phyloP scores from a whole-genome alignment of 1,284 basidiomycete species.

The Apiotrichum siamense region DNA sequence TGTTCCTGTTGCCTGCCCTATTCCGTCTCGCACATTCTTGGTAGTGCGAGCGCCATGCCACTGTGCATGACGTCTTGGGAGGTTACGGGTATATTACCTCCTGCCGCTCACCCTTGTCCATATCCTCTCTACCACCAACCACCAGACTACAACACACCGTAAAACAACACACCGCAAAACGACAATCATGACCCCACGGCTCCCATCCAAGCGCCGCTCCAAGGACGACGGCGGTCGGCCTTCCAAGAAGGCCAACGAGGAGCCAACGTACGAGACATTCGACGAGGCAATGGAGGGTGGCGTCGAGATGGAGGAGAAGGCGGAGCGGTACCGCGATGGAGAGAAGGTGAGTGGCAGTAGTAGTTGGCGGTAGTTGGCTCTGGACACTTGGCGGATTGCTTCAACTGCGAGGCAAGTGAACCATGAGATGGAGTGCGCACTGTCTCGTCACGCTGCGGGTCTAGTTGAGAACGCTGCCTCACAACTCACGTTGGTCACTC shows the following conservation, averaged over 20 bases:
- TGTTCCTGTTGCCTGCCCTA: too few relatives aligned
- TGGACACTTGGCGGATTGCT: neutral
- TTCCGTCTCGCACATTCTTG: too few relatives aligned
- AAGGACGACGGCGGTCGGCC: conserved; percentile 14
- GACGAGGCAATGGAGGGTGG: conserved; percentile 47
- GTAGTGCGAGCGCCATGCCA: too few relatives aligned
- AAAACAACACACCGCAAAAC: neutral
- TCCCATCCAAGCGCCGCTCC: conserved; percentile 11
- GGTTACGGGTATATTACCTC: neutral
- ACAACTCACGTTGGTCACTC: neutral
- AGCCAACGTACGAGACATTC: conserved; percentile 43
- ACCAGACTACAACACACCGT: too few relatives aligned
- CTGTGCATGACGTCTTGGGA: too few relatives aligned
- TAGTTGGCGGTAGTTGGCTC: too few relatives aligned
- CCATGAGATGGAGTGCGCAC: neutral
- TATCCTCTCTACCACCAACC: too few relatives aligned
- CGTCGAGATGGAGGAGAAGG: conserved; percentile 48
- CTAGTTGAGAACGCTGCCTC: too few relatives aligned
- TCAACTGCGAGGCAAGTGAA: too few relatives aligned
- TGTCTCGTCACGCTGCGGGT: neutral
- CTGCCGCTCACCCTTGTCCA: too few relatives aligned
- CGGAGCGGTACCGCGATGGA: conserved; percentile 46
- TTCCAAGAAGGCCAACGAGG: conserved; percentile 29
- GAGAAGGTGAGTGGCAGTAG: conserved; percentile 34
- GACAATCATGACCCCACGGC: conserved; percentile 3